Percentiles rank a stretch among this genome's conserved stretches.
These are phyloP conservation scores for Exophiala phaeomuriformis DNA, from an alignment of 2,329 filamentous ascomycete genomes.

Conservation along the genomic window DNA sequence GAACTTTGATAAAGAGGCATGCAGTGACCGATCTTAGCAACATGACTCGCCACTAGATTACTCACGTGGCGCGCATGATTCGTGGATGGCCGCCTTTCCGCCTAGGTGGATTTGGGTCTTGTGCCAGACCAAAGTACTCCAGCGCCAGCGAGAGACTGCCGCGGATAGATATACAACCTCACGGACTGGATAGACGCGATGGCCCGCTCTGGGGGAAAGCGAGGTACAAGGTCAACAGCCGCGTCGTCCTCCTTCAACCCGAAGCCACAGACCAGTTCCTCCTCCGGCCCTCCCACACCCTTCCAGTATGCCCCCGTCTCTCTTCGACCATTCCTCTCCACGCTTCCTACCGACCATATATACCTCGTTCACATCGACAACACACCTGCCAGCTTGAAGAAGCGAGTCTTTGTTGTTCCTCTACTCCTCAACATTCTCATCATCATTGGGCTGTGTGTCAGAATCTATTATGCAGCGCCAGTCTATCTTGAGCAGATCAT, in stretches of 20 bases:
- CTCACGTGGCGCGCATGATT: not conserved
- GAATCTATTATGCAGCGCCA: conserved; percentile 61
- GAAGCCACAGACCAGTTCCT: conserved; percentile 1
- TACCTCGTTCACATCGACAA: conserved; percentile 81
- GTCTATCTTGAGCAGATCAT: conserved; percentile 64
- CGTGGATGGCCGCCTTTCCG: not conserved
- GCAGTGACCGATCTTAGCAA: too few species aligned
- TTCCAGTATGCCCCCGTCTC: conserved; percentile 21
- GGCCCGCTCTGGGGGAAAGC: conserved; percentile 17
- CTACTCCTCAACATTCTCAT: conserved; percentile 68
- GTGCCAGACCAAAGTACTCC: too few species aligned
- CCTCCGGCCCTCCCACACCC: conserved; percentile 17
- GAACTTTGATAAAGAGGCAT: too few species aligned
- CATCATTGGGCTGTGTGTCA: conserved; percentile 56
- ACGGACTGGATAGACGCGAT: conserved; percentile 2
- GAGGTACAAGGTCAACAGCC: conserved; percentile 9
- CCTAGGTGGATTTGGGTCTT: too few species aligned
- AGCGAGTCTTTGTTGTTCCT: conserved; percentile 74
- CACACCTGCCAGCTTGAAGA: conserved; percentile 63
- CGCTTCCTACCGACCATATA: conserved; percentile 60
- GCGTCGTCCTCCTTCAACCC: not conserved
- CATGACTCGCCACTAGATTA: too few species aligned
- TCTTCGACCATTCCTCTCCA: conserved; percentile 49
- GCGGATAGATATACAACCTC: not conserved
- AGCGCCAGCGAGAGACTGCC: not conserved